A percentile compares a stretch with the other conserved stretches of the same genome.
phyloP scores from a whole-genome alignment of 257 asterid genomes.

The Henckelia pumila region DNA sequence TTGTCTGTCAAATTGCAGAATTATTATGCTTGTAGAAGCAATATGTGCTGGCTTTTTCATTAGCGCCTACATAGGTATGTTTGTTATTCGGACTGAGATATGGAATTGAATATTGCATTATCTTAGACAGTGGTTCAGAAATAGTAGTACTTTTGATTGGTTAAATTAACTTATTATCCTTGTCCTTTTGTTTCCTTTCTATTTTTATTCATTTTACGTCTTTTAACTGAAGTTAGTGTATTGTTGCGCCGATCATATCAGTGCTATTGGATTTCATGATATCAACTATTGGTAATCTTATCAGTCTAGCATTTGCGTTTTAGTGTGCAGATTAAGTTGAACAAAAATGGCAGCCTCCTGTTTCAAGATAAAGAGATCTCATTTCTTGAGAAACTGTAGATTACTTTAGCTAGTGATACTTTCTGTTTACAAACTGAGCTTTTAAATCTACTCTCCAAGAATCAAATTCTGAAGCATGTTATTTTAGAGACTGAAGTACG shows the following conservation, averaged over 20 bases:
- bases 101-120: slow-evolving; percentile 21
- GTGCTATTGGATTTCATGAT: slow-evolving; percentile 7
- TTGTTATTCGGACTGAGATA: slow-evolving; percentile 21
- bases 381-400: slow-evolving; percentile 1
- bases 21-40: slow-evolving; percentile 81
- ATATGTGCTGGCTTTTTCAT: slow-evolving; percentile 81
- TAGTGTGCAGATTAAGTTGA: no score
- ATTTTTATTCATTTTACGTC: background rate
- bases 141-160: slow-evolving; percentile 10
- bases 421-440: background rate
- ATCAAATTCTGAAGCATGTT: slow-evolving; percentile 22
- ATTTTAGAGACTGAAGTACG: background rate
- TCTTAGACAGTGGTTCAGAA: slow-evolving; percentile 20
- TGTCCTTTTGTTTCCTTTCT: slow-evolving; percentile 11
- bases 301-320: no score
- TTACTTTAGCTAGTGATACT: slow-evolving; percentile 4
- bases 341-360: no score
- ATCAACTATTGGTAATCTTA: slow-evolving; percentile 14
- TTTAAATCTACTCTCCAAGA: slow-evolving; percentile 18
- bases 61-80: slow-evolving; percentile 82
- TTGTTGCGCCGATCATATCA: slow-evolving; percentile 10
- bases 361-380: slow-evolving; percentile 4
- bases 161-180: background rate
- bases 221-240: background rate
- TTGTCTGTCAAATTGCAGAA: slow-evolving; percentile 59